These are phyloP conservation scores for Ustilago crameri DNA, from an alignment of 1,284 basidiomycete genomes.

Conservation along the genomic window DNA sequence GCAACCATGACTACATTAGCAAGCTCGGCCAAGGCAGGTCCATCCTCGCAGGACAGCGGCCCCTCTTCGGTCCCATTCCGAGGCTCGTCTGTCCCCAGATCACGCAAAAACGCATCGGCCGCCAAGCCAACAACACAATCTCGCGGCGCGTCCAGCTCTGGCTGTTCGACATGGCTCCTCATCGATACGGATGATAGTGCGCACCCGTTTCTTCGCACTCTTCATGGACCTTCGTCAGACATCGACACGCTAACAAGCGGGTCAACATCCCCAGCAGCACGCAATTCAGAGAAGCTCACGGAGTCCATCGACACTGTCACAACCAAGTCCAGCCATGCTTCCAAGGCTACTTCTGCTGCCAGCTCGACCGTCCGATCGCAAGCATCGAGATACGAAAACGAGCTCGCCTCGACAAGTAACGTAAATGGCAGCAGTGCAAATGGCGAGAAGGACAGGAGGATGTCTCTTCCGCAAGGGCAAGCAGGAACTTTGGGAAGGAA, in stretches of 20 bases:
- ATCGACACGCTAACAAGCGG: not conserved
- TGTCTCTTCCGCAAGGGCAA: slow-evolving; percentile 19
- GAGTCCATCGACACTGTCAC: slow-evolving; percentile 22
- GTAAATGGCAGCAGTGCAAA: not conserved
- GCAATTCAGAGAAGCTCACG: slow-evolving; percentile 31
- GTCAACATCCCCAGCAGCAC: slow-evolving; percentile 12
- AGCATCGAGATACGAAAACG: slow-evolving; percentile 32
- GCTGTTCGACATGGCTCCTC: slow-evolving; percentile 35
- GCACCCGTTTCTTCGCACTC: slow-evolving; percentile 20
- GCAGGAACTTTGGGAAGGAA: slow-evolving; percentile 13
- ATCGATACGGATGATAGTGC: slow-evolving; percentile 32
- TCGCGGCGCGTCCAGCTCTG: not conserved
- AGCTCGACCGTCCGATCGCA: slow-evolving; percentile 20
- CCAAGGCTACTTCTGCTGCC: not conserved
- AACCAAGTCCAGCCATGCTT: not conserved
- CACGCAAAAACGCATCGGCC: slow-evolving; percentile 7
- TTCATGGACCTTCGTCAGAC: slow-evolving; percentile 2
- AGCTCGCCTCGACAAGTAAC: not conserved
- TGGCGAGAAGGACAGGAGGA: slow-evolving; percentile 24
- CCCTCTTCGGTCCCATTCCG: slow-evolving; percentile 34
- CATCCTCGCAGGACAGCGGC: slow-evolving; percentile 18
- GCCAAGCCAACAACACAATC: not conserved
- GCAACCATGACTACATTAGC: slow-evolving; percentile 17
- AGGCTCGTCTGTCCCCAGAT: slow-evolving; percentile 25
- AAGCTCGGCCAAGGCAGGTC: slow-evolving; percentile 7